A percentile compares a stretch with the other conserved stretches of the same genome.
phyloP scores from a whole-genome alignment of 257 asterid genomes.

The Capsicum rhomboideum region DNA sequence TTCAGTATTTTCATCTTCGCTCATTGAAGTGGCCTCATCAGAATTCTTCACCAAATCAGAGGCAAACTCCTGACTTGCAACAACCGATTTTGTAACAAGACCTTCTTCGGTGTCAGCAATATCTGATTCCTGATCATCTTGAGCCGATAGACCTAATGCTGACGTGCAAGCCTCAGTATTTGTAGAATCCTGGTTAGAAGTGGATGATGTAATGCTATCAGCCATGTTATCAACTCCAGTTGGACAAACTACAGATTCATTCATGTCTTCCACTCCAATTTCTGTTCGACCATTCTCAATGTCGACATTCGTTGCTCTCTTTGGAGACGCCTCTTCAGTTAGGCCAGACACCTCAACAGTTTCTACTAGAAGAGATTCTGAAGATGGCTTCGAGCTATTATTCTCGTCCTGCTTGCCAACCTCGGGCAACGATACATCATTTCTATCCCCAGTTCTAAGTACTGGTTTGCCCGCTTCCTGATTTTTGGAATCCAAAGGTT shows the following conservation, averaged over 20 bases:
- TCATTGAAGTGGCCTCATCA: slow-evolving; percentile 26
- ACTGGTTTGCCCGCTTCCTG: slow-evolving; percentile 17
- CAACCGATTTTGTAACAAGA: slow-evolving; percentile 13
- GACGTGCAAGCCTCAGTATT: slow-evolving; percentile 11
- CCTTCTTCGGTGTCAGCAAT: slow-evolving; percentile 16
- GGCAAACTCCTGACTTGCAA: slow-evolving; percentile 17
- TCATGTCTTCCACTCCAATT: slow-evolving; percentile 11
- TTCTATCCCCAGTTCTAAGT: slow-evolving; percentile 13
- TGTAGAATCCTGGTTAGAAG: slow-evolving; percentile 9
- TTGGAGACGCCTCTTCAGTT: slow-evolving; percentile 20
- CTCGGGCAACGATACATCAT: slow-evolving; percentile 17
- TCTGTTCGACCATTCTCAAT: slow-evolving; percentile 7
- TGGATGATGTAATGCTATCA: slow-evolving; percentile 17
- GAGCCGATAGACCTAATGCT: slow-evolving; percentile 13
- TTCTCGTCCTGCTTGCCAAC: slow-evolving; percentile 7
- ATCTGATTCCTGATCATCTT: slow-evolving; percentile 12
- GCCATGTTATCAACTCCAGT: slow-evolving; percentile 16
- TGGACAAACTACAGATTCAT: slow-evolving; percentile 16
- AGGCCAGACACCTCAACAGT: slow-evolving; percentile 22
- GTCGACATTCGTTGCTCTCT: slow-evolving; percentile 17
- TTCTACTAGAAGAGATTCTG: slow-evolving; percentile 23
- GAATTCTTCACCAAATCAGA: slow-evolving; percentile 19
- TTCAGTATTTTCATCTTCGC: slow-evolving; percentile 30
- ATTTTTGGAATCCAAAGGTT: slow-evolving; percentile 12
- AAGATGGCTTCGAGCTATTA: slow-evolving; percentile 15